Evolutionary conservation across 306 rosid genomes (phyloP).

Genomic region (Cucumis melo): DNA sequence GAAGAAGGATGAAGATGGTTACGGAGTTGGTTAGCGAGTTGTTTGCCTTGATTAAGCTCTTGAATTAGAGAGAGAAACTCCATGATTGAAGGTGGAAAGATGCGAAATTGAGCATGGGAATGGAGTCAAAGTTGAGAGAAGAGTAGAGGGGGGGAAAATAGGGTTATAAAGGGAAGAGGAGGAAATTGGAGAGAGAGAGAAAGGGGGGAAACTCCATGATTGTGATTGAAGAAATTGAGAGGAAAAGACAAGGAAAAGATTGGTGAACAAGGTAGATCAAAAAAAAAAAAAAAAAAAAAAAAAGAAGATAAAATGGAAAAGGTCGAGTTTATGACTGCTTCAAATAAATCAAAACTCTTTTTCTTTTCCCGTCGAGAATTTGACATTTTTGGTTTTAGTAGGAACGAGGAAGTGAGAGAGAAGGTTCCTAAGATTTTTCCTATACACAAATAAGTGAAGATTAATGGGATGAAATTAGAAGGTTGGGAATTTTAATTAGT

Average conservation of each 20-base stretch:
- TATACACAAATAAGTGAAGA: too few relatives aligned
- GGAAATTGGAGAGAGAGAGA: neutral
- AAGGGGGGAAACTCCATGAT: neutral
- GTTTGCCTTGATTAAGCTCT: constrained; percentile 52
- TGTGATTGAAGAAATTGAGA: constrained; percentile 12
- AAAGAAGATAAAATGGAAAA: neutral
- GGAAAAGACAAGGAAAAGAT: constrained; percentile 22
- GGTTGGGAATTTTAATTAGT: too few relatives aligned
- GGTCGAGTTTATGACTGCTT: neutral
- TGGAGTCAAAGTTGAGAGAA: neutral
- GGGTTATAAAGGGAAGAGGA: constrained; percentile 17
- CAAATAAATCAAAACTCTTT: neutral
- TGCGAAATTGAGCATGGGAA: neutral
- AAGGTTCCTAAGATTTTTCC: neutral
- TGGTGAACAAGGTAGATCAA: too few relatives aligned
- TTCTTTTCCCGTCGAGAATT: too few relatives aligned
- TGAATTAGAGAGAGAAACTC: constrained; percentile 28
- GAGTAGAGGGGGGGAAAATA: neutral
- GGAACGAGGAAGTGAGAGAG: neutral
- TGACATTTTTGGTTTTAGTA: neutral
- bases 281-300: too few relatives aligned
- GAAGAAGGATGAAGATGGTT: constrained; percentile 24
- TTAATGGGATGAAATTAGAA: too few relatives aligned
- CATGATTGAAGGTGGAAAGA: neutral
- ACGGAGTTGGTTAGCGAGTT: constrained; percentile 39